Base-by-base conservation (phyloP, 2,329 filamentous ascomycete genomes). In the Diaporthe citrichinensis region DNA sequence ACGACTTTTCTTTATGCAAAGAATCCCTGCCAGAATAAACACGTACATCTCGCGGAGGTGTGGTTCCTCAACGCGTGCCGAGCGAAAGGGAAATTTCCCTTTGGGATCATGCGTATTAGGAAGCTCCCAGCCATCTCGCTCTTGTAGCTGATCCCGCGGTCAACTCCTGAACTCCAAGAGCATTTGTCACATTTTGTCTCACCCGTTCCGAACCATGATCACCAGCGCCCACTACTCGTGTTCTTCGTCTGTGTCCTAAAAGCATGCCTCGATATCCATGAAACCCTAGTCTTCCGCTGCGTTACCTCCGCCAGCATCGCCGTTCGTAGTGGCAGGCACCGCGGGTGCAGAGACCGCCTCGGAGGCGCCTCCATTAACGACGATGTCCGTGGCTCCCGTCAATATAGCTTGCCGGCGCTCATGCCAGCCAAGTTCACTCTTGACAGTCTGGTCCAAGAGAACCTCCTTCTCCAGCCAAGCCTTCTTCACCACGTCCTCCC, bases 381-480 rank as follows among this genome's bases (percentile, higher is more conserved):
- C 83, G 14, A 89, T 86, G 28, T 89, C 86, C 1, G 85, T 86
- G 4, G 83, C 83, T 14, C 87, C 87, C 2, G 85, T 85, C 31
- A 92, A 84, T 7, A 92, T 89, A 6, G 87, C 87, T 79, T 88
- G 85, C 55, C 91, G 88, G 71, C 91, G 87, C 74, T 88, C 86
- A 79, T 92, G 90, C 85, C 92, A 92, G 82, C 92, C 91, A 46
- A 90, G 87, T 82, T 96, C 94, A 80, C 87, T 88, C 80, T 89
- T 84, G 79, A 95, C 88, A 44, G 93, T 89, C 80, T 95, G 94
- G 74, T 94, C 91, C n/a, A 97, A 84, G 25, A 96, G 84, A 41
- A 94, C 88, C 84, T 97, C 94, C 84, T 96, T 96, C 84, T 94
- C 92, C 20, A 91, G 86, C 94, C 94, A 97, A 81, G 95, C 94